Conservation (phyloP, 2,329 filamentous ascomycete species). For the Sporothrix variecibatus region DNA sequence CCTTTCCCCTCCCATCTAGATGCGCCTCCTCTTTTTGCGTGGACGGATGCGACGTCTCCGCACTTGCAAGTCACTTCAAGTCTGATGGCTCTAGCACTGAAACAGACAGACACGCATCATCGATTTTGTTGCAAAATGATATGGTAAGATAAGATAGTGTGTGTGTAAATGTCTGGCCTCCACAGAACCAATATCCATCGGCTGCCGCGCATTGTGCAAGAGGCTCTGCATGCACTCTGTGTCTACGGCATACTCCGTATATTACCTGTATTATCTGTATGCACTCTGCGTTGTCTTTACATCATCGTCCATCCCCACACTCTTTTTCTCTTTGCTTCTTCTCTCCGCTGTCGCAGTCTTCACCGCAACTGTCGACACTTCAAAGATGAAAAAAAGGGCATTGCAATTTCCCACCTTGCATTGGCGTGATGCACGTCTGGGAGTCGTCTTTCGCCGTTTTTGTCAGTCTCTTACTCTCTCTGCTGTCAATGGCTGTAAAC, state of each 20-base stretch:
- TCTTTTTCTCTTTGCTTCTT: not conserved
- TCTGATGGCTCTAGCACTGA: not conserved
- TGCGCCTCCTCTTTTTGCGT: not conserved
- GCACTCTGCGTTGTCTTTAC: not conserved
- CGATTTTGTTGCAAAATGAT: not conserved
- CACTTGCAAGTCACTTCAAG: not conserved
- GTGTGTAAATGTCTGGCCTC: no score
- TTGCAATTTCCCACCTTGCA: constrained; percentile 18
- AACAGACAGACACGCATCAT: not conserved
- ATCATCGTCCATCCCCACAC: not conserved
- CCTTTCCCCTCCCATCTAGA: not conserved
- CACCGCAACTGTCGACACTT: constrained; percentile 15
- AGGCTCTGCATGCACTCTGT: not conserved
- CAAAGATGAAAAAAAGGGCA: not conserved
- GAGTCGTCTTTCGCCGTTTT: not conserved
- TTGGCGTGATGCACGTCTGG: constrained; percentile 16
- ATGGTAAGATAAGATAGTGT: not conserved
- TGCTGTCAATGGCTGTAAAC: not conserved
- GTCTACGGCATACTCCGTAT: no score
- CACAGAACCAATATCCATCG: not conserved
- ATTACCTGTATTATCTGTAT: not conserved
- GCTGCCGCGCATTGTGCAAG: not conserved
- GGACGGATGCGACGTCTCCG: not conserved
- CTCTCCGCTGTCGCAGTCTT: constrained; percentile 1
- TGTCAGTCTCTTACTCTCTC: not conserved